These are phyloP conservation scores for Fusarium veterinarium DNA, from an alignment of 2,329 filamentous ascomycete species.

Conservation along the genomic window DNA sequence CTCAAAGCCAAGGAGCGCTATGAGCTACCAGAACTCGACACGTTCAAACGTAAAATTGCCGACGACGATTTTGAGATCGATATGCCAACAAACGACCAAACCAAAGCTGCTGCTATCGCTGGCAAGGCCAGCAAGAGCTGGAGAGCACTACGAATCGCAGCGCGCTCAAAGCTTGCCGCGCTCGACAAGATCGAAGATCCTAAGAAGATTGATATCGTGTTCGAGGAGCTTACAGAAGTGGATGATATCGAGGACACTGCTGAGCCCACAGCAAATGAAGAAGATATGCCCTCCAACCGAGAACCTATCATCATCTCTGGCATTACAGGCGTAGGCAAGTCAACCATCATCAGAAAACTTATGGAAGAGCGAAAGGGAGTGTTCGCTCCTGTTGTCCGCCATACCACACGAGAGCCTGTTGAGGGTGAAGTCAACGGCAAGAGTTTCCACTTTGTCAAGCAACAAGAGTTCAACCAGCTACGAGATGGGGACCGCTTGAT, in stretches of 20 bases:
- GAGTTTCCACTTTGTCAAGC: slow-evolving; percentile 67
- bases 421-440: slow-evolving; percentile 64
- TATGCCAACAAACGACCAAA: slow-evolving; percentile 75
- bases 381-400: slow-evolving; percentile 68
- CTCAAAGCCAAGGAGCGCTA: slow-evolving; percentile 75
- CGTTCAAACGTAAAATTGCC: slow-evolving; percentile 78
- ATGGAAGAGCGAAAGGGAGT: slow-evolving; percentile 71
- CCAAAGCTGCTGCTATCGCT: slow-evolving; percentile 68
- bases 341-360: slow-evolving; percentile 71
- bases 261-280: slow-evolving; percentile 47
- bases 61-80: slow-evolving; percentile 88
- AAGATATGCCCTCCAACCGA: slow-evolving; percentile 59
- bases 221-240: slow-evolving; percentile 59
- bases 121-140: slow-evolving; percentile 90
- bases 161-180: slow-evolving; percentile 75
- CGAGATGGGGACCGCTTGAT: slow-evolving; percentile 70
- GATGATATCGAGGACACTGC: slow-evolving; percentile 52
- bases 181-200: slow-evolving; percentile 92
- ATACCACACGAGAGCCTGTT: slow-evolving; percentile 63
- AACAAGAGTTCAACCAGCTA: slow-evolving; percentile 66
- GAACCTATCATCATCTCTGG: slow-evolving; percentile 75
- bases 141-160: slow-evolving; percentile 86
- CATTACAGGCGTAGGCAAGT: slow-evolving; percentile 70
- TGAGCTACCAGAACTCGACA: slow-evolving; percentile 74
- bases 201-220: slow-evolving; percentile 73